Evolutionary conservation across 2,329 filamentous ascomycete genomes (phyloP).

Genomic region (Aphanoascus verrucosus): DNA sequence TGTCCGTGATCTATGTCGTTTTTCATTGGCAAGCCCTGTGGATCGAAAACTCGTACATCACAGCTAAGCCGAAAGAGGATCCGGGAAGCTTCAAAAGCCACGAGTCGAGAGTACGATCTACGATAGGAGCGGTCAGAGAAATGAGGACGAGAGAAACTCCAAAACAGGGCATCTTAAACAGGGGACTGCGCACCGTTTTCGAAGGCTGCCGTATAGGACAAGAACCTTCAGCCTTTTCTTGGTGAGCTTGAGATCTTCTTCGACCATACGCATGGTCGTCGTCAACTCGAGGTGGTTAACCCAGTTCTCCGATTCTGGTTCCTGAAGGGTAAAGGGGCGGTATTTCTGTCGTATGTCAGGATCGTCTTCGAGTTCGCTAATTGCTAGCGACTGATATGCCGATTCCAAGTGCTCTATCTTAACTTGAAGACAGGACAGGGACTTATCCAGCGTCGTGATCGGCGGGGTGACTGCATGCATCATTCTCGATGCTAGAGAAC

Average conservation of each 20-base stretch:
- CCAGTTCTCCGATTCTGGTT: slow-evolving; percentile 42
- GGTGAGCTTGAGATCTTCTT: slow-evolving; percentile 34
- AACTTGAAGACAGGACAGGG: no score
- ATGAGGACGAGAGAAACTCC: not conserved
- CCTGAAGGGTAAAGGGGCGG: slow-evolving; percentile 44
- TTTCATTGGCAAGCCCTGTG: slow-evolving; percentile 49
- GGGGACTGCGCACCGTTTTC: slow-evolving; percentile 31
- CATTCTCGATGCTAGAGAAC: no score
- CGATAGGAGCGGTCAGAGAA: not conserved
- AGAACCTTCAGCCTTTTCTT: slow-evolving; percentile 44
- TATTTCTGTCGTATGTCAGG: slow-evolving; percentile 39
- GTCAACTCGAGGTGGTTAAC: slow-evolving; percentile 46
- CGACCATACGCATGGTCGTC: slow-evolving; percentile 43
- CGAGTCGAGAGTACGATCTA: slow-evolving; percentile 50
- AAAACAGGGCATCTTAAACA: not conserved
- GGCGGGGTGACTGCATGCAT: no score
- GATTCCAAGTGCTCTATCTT: no score
- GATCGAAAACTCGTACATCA: slow-evolving; percentile 54
- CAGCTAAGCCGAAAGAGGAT: slow-evolving; percentile 56
- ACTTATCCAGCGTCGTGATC: no score
- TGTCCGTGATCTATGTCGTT: slow-evolving; percentile 50
- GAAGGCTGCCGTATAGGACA: slow-evolving; percentile 51
- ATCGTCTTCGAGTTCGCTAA: slow-evolving; percentile 37
- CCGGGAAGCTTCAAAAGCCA: slow-evolving; percentile 50
- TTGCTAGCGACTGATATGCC: no score